Evolutionary conservation across 495 filamentous ascomycete genomes (phyloP).

Genomic region (Lasiosphaeria miniovina): DNA sequence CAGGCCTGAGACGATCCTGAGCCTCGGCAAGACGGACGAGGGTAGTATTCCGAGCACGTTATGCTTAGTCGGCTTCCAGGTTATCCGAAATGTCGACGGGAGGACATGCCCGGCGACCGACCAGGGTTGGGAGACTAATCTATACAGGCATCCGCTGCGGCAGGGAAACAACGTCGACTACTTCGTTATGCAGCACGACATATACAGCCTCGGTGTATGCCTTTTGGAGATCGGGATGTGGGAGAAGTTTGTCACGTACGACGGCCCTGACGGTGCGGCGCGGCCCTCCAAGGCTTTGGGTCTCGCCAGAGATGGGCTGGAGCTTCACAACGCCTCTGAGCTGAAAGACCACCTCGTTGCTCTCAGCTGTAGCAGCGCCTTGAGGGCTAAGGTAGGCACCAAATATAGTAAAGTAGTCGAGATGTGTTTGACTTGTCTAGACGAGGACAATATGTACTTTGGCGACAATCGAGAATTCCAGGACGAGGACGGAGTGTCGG

Average conservation of each 20-base stretch:
- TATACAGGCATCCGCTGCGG: constrained; percentile 1
- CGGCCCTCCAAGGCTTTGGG: background rate
- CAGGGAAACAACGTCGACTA: background rate
- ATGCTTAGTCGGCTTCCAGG: constrained; percentile 1
- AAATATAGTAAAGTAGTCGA: background rate
- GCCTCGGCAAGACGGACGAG: constrained; percentile 26
- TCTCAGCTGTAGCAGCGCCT: background rate
- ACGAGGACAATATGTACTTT: background rate
- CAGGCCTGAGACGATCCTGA: constrained; percentile 48
- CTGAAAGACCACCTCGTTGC: background rate
- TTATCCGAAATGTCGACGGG: constrained; percentile 1
- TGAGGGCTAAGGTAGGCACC: background rate
- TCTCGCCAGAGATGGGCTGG: background rate
- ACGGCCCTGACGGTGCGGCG: background rate
- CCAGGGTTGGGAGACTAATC: background rate
- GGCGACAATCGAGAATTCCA: background rate
- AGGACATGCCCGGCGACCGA: background rate
- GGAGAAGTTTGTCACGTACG: constrained; percentile 42
- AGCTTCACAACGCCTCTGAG: background rate
- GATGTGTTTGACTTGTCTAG: background rate
- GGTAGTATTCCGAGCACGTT: background rate
- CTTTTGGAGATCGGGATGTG: constrained; percentile 59
- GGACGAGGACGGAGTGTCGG: background rate
- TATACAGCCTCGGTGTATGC: constrained; percentile 41
- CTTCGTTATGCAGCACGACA: constrained; percentile 43